phyloP scores from a whole-genome alignment of 2,329 filamentous ascomycete species.

The Neofusicoccum laricinum region DNA sequence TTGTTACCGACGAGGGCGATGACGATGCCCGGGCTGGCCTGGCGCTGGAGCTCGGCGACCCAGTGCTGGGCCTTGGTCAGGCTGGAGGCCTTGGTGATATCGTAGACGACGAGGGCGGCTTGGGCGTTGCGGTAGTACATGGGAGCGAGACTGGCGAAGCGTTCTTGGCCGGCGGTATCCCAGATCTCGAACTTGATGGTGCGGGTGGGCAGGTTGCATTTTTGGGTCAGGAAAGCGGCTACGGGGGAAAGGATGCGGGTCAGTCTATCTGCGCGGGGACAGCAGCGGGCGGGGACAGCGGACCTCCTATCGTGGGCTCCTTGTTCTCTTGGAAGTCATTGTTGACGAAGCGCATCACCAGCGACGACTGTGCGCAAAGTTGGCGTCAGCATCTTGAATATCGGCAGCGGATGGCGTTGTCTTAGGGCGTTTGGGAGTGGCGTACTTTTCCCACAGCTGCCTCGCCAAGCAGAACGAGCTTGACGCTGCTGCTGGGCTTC shows the following conservation, averaged over 20 bases:
- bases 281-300: neutral
- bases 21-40: constrained; percentile 93
- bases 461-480: constrained; percentile 96
- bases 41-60: constrained; percentile 95
- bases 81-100: constrained; percentile 93
- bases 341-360: constrained; percentile 97
- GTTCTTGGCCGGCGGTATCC: constrained; percentile 97
- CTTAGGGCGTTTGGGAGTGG: neutral
- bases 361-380: constrained; percentile 67
- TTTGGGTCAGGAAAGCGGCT: constrained; percentile 98
- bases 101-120: constrained; percentile 95
- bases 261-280: neutral
- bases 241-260: constrained; percentile 16
- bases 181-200: constrained; percentile 75
- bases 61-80: constrained; percentile 97
- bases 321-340: constrained; percentile 99
- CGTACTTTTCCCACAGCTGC: constrained; percentile 96
- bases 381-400: constrained; percentile 12
- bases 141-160: constrained; percentile 91
- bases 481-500: constrained; percentile 99
- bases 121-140: constrained; percentile 99
- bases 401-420: constrained; percentile 11
- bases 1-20: constrained; percentile 96
- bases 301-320: constrained; percentile 97
- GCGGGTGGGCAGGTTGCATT: constrained; percentile 90